Evolutionary conservation across 108 stramenopile genomes (phyloP).

Genomic region (Nannochloropsis salina): DNA sequence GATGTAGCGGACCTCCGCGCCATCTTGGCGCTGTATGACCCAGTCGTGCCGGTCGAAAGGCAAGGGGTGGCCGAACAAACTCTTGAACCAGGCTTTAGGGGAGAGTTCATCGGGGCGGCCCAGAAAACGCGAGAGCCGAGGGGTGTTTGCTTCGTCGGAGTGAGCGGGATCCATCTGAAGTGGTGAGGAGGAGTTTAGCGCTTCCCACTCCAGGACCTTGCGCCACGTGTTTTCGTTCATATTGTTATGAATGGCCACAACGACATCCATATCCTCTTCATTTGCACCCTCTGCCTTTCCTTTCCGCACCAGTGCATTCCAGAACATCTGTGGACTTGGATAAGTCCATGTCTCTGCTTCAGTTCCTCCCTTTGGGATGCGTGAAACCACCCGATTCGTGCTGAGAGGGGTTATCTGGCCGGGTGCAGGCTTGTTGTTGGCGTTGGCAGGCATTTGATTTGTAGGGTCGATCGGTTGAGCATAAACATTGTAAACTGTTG

Average conservation of each 20-base stretch:
- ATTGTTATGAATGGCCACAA: constrained; percentile 96
- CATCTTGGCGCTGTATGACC: constrained; percentile 71
- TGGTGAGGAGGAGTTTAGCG: constrained; percentile 29
- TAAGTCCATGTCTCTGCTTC: constrained; percentile 79
- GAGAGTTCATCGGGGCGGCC: constrained; percentile 86
- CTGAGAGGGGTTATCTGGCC: constrained; percentile 58
- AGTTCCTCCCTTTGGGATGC: constrained; percentile 74
- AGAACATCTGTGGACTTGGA: constrained; percentile 96
- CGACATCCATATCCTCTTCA: constrained; percentile 71
- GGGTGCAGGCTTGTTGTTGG: constrained; percentile 51
- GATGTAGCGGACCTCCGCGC: constrained; percentile 76
- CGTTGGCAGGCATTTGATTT: constrained; percentile 83
- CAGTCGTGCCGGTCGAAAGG: constrained; percentile 99
- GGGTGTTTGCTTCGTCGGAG: constrained; percentile 45
- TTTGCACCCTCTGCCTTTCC: constrained; percentile 74
- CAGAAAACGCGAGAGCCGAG: constrained; percentile 75
- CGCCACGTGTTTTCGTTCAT: constrained; percentile 99
- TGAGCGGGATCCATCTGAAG: constrained; percentile 34
- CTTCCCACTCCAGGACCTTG: constrained; percentile 89
- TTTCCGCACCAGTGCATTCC: constrained; percentile 90
- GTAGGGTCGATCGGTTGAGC: constrained; percentile 88
- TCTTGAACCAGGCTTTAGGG: constrained; percentile 76
- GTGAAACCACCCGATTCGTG: constrained; percentile 72
- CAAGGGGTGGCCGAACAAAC: constrained; percentile 76
- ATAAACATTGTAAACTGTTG: constrained; percentile 86